Evolutionary conservation across 2,329 filamentous ascomycete species (phyloP).

Genomic region (Pseudogymnoascus sp.): DNA sequence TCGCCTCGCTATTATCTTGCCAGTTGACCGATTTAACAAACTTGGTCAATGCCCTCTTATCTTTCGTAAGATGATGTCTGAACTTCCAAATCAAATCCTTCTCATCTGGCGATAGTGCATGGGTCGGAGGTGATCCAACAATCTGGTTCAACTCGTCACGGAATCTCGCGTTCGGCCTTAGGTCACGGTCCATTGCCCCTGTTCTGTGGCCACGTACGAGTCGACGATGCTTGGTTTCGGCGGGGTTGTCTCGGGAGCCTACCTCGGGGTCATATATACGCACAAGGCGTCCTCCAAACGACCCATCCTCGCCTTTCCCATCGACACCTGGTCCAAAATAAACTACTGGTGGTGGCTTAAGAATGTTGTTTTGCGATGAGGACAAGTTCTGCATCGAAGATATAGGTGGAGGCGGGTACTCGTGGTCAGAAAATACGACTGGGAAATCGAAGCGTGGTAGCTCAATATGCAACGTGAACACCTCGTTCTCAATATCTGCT

Average conservation of each 20-base stretch:
- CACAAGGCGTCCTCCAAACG: constrained; percentile 57
- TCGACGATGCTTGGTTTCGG: constrained; percentile 88
- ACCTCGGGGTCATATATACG: constrained; percentile 91
- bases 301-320: constrained; percentile 46
- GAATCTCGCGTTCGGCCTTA: constrained; percentile 93
- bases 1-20: constrained; percentile 76
- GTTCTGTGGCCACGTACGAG: constrained; percentile 85
- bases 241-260: constrained; percentile 82
- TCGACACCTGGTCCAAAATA: constrained; percentile 87
- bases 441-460: constrained; percentile 93
- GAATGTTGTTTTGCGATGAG: constrained; percentile 59
- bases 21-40: constrained; percentile 98
- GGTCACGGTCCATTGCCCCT: constrained; percentile 86
- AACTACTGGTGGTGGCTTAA: constrained; percentile 76
- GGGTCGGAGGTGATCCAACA: constrained; percentile 86
- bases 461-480: constrained; percentile 82
- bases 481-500: constrained; percentile 40
- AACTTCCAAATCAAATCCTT: constrained; percentile 98
- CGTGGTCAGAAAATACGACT: constrained; percentile 88
- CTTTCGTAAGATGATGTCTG: constrained; percentile 83
- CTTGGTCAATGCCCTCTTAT: constrained; percentile 90
- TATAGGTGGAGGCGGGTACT: constrained; percentile 79
- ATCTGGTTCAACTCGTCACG: constrained; percentile 89
- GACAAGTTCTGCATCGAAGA: constrained; percentile 64
- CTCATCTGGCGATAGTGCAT: constrained; percentile 80